These are phyloP conservation scores for Boletus sp. DNA, from an alignment of 768 basidiomycete species.

Conservation along the genomic window DNA sequence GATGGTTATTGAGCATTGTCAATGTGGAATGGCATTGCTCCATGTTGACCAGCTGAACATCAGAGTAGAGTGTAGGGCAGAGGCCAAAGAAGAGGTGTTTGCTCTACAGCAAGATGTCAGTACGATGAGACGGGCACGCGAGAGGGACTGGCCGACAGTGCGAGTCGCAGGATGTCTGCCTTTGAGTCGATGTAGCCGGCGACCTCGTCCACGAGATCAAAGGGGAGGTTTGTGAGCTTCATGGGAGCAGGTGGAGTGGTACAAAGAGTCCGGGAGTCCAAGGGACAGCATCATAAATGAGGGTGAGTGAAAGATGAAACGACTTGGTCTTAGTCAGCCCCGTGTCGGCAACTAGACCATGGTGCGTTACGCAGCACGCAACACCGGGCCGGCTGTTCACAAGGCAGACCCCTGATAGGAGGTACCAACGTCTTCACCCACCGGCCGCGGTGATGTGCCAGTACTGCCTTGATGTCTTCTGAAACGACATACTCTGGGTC, in stretches of 20 bases:
- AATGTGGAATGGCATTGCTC: slow-evolving; percentile 65
- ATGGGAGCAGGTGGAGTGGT: slow-evolving; percentile 1
- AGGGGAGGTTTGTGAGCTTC: slow-evolving; percentile 36
- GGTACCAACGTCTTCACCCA: neutral
- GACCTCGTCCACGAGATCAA: slow-evolving; percentile 67
- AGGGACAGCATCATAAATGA: neutral
- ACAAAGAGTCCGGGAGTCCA: neutral
- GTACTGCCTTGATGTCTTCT: neutral
- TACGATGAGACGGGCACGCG: neutral
- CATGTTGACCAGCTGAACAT: slow-evolving; percentile 49
- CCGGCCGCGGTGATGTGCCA: neutral
- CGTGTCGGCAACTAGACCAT: neutral
- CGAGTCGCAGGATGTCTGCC: slow-evolving; percentile 55
- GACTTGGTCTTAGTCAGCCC: neutral
- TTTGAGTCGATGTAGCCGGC: slow-evolving; percentile 50
- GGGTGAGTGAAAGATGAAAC: neutral
- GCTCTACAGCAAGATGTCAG: slow-evolving; percentile 41
- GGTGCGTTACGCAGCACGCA: too few relatives aligned
- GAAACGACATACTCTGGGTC: neutral
- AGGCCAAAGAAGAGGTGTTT: slow-evolving; percentile 48
- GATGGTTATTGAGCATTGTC: slow-evolving; percentile 53
- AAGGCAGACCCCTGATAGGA: too few relatives aligned
- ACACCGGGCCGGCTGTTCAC: too few relatives aligned
- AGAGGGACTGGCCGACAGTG: slow-evolving; percentile 49
- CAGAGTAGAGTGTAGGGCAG: slow-evolving; percentile 57